Evolutionary conservation across 768 basidiomycete genomes (phyloP).

Genomic region (Crepidotus variabilis): DNA sequence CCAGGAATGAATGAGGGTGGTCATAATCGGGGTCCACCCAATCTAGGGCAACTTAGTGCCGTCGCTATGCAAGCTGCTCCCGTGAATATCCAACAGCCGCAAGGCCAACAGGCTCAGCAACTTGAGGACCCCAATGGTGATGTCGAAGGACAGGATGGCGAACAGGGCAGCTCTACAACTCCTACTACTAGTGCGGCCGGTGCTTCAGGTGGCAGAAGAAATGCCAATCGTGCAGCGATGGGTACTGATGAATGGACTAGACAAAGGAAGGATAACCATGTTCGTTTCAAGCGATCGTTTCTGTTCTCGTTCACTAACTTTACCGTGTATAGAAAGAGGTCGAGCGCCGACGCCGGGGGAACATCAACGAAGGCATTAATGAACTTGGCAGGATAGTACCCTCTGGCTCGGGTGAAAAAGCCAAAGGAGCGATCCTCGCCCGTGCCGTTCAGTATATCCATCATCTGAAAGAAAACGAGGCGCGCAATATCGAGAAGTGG

Average conservation of each 20-base stretch:
- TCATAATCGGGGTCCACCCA: conserved; percentile 66
- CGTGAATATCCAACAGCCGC: conserved; percentile 19
- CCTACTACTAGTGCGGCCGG: conserved; percentile 20
- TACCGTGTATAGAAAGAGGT: conserved; percentile 84
- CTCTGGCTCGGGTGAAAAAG: conserved; percentile 80
- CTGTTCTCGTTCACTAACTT: too few relatives aligned
- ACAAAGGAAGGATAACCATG: conserved; percentile 81
- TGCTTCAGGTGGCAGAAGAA: conserved; percentile 38
- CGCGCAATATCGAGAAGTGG: conserved; percentile 90
- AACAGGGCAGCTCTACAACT: conserved; percentile 15
- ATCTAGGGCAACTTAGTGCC: conserved; percentile 54
- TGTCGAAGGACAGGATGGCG: conserved; percentile 4
- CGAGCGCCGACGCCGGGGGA: conserved; percentile 89
- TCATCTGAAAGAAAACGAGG: conserved; percentile 87
- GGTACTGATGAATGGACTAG: conserved; percentile 77
- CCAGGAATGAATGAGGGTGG: conserved; percentile 63
- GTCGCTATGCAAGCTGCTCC: conserved; percentile 46
- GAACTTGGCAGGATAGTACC: conserved; percentile 88
- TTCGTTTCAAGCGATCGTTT: conserved; percentile 27
- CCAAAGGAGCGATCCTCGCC: conserved; percentile 85
- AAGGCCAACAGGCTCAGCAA: conserved; percentile 14
- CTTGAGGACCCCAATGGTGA: neutral
- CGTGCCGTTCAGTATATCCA: conserved; percentile 91
- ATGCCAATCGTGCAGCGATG: conserved; percentile 57
- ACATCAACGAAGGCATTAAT: conserved; percentile 96